phyloP scores from a whole-genome alignment of 352 stramenopile species.

The Phytophthora chlamydospora region DNA sequence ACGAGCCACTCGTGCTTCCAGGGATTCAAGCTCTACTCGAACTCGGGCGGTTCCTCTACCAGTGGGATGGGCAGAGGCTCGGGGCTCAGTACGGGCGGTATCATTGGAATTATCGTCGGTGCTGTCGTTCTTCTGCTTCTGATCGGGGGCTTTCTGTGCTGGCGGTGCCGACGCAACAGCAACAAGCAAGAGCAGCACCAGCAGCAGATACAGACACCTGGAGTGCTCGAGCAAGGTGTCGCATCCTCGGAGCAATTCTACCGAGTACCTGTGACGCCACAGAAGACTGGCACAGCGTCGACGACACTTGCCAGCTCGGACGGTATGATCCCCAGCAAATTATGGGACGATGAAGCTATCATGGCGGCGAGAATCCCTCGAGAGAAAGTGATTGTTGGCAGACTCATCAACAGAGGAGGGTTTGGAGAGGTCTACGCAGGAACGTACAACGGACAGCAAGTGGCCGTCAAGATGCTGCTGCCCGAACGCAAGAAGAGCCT shows the following conservation, averaged over 20 bases:
- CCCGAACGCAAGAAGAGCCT: constrained; percentile 34
- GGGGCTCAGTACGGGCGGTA: constrained; percentile 14
- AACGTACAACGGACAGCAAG: constrained; percentile 33
- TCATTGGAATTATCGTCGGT: constrained; percentile 27
- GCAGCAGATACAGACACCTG: constrained; percentile 19
- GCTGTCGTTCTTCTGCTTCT: constrained; percentile 21
- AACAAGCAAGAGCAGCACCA: constrained; percentile 12
- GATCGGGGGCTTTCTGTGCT: constrained; percentile 22
- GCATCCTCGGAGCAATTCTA: constrained; percentile 22
- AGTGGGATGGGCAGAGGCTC: constrained; percentile 16
- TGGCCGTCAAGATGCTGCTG: constrained; percentile 36
- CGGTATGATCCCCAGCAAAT: constrained; percentile 10
- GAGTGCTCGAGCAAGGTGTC: constrained; percentile 8
- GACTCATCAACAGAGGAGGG: constrained; percentile 26
- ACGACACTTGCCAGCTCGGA: constrained; percentile 29
- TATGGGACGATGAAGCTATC: constrained; percentile 46
- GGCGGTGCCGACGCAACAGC: constrained; percentile 19
- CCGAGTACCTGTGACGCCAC: constrained; percentile 11
- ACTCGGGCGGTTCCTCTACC: constrained; percentile 18
- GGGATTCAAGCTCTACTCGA: constrained; percentile 34
- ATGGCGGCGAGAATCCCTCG: constrained; percentile 27
- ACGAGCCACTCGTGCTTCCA: constrained; percentile 30
- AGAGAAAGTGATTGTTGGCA: constrained; percentile 30
- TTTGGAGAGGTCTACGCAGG: constrained; percentile 37
- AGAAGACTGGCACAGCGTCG: constrained; percentile 24